Percentiles rank a stretch among this genome's conserved stretches.
Conservation (phyloP, 495 filamentous ascomycete genomes). For the Chaetomidium leptoderma region DNA sequence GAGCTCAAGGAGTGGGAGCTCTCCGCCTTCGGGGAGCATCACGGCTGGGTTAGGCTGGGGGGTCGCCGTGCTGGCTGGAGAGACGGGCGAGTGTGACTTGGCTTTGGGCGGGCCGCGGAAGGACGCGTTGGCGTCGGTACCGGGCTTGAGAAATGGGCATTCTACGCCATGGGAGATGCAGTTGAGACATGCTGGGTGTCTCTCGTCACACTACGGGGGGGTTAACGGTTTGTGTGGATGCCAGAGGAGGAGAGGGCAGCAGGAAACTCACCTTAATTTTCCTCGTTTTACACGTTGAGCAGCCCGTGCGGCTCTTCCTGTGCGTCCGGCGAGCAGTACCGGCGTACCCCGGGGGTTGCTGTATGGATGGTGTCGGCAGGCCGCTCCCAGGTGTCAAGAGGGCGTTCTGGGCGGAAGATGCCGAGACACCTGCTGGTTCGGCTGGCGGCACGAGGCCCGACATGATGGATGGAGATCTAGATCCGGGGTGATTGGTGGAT, state of each 20-base stretch:
- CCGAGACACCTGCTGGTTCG: neutral
- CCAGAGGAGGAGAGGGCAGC: neutral
- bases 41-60: neutral
- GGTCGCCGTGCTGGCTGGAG: neutral
- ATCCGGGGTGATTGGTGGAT: constrained; percentile 7
- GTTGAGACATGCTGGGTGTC: constrained; percentile 42
- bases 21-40: constrained; percentile 5
- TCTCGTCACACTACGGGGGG: constrained; percentile 38
- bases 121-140: neutral
- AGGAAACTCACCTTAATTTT: constrained; percentile 39
- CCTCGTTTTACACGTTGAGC: constrained; percentile 37
- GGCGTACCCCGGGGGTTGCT: constrained; percentile 12
- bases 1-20: constrained; percentile 35
- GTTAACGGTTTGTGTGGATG: neutral
- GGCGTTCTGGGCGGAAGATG: neutral
- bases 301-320: constrained; percentile 42
- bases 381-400: neutral
- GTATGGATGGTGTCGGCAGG: neutral
- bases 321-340: constrained; percentile 24
- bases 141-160: constrained; percentile 34
- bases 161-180: constrained; percentile 40
- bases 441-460: constrained; percentile 2
- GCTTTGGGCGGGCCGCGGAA: neutral
- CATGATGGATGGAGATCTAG: neutral
- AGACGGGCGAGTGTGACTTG: constrained; percentile 7